A percentile compares a stretch with the other conserved stretches of the same genome.
phyloP scores from a whole-genome alignment of 1,284 basidiomycete species.

The Cutaneotrichosporon spelunceum region DNA sequence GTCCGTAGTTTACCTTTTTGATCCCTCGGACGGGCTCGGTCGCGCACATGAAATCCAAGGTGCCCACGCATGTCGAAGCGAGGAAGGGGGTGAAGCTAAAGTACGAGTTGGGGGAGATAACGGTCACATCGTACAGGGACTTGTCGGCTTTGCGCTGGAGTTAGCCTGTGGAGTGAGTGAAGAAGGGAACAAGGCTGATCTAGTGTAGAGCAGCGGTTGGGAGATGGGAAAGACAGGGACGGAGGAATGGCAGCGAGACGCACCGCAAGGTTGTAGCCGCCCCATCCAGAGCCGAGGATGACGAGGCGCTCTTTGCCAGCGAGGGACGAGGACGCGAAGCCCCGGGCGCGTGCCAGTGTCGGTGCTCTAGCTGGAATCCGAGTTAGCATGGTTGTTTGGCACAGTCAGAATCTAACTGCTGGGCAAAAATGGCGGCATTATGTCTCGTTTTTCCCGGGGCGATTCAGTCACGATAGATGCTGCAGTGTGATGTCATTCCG shows the following conservation, averaged over 20 bases:
- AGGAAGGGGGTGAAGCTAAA: conserved; percentile 81
- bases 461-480: too few relatives aligned
- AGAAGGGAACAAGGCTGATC: not conserved
- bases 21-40: conserved; percentile 67
- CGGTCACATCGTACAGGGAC: conserved; percentile 55
- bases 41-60: conserved; percentile 73
- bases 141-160: conserved; percentile 40
- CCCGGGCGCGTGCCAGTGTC: not conserved
- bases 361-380: too few relatives aligned
- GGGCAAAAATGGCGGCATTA: too few relatives aligned
- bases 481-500: too few relatives aligned
- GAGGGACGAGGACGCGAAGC: not conserved
- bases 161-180: not conserved
- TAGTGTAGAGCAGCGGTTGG: not conserved
- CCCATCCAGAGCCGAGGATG: conserved; percentile 82
- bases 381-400: too few relatives aligned
- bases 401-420: too few relatives aligned
- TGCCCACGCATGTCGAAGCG: conserved; percentile 73
- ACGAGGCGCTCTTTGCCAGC: conserved; percentile 54
- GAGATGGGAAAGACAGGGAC: not conserved
- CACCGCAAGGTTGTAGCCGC: conserved; percentile 65
- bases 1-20: conserved; percentile 39
- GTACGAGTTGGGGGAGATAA: conserved; percentile 70
- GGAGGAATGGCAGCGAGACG: conserved; percentile 2
- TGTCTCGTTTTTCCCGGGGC: too few relatives aligned